A percentile compares a stretch with the other conserved stretches of the same genome.
Evolutionary conservation across 1,139 yeast genomes (phyloP).

Genomic region (Pichia sp.): DNA sequence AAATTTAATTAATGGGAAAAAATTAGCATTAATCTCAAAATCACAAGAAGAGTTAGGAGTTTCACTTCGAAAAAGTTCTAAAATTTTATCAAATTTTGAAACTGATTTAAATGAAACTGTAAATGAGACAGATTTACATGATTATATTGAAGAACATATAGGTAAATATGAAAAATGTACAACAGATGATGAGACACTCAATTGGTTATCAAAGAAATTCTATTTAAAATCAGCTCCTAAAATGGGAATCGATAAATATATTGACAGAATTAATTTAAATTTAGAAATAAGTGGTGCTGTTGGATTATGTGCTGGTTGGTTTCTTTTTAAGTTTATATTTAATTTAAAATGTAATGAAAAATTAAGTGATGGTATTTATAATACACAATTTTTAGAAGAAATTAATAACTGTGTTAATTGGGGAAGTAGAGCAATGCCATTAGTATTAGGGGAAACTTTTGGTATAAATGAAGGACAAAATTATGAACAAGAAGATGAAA

Average conservation of each 20-base stretch:
- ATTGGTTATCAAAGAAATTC: conserved; percentile 24
- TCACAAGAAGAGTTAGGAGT: conserved; percentile 26
- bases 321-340: conserved; percentile 26
- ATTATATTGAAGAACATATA: conserved; percentile 6
- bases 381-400: neutral
- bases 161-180: conserved; percentile 15
- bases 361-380: conserved; percentile 8
- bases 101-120: neutral
- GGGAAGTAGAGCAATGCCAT: conserved; percentile 8
- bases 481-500: neutral
- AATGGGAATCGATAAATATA: conserved; percentile 22
- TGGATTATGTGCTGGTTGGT: conserved; percentile 27
- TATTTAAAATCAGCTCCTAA: conserved; percentile 28
- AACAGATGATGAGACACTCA: conserved; percentile 5
- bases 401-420: neutral
- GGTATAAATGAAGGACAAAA: no score
- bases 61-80: conserved; percentile 22
- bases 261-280: conserved; percentile 28
- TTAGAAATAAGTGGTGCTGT: conserved; percentile 27
- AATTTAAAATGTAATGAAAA: conserved; percentile 19
- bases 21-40: conserved; percentile 10
- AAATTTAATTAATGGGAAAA: conserved; percentile 1
- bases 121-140: conserved; percentile 5
- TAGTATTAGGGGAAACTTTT: conserved; percentile 8
- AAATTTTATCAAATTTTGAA: conserved; percentile 25